Base-by-base conservation (phyloP, 1,139 yeast species). In the Sugiyamaella sp. region DNA sequence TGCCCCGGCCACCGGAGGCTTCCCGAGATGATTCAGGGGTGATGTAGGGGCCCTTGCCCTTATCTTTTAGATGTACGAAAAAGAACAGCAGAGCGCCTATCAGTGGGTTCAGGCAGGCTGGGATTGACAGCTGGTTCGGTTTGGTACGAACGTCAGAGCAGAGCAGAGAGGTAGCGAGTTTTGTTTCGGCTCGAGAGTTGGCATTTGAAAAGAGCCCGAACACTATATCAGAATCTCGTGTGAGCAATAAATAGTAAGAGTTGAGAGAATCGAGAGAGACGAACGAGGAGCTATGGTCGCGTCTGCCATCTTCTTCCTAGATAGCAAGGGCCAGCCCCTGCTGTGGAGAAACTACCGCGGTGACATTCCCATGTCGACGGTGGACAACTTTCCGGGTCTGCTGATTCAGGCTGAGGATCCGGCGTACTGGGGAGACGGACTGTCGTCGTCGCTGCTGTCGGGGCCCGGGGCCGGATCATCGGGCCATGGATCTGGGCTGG, bases 281-380 rank as follows among this genome's bases (percentile, higher is more conserved):
- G 4, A 8, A 4, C 14, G 35, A 29, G 14, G 35, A 14, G 35
- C 43, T 20, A 51, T 51, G 54, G 54, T 46, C 14, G 54, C 54
- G 8, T 90, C 97, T 35, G 90, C 91, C 46, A 80, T 93, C 53
- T 93, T 88, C 68, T 89, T 93, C 65, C 82, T 95, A 60, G 99
- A 93, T 72, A 78, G 82, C 66, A 90, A 89, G 75, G 98, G 97
- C 38, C 89, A 89, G 68, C 86, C 96, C 12, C 77, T 93, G 51
- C 81, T 93, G 45, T 84, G 96, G 14, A 76, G 99, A 57, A 95
- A 90, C 70, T 93, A 93, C 72, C 85, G 89, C 63, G 98, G 97
- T 6, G 99, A 93, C 66, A 82, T 93, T 37, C 93, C 97, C 12
- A 63, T 80, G 56, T 74, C 80, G 41, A 86, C 97, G 3, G 86